Conservation (phyloP, 441 rosid genomes). For the Cnidoscolus chayamansa region DNA sequence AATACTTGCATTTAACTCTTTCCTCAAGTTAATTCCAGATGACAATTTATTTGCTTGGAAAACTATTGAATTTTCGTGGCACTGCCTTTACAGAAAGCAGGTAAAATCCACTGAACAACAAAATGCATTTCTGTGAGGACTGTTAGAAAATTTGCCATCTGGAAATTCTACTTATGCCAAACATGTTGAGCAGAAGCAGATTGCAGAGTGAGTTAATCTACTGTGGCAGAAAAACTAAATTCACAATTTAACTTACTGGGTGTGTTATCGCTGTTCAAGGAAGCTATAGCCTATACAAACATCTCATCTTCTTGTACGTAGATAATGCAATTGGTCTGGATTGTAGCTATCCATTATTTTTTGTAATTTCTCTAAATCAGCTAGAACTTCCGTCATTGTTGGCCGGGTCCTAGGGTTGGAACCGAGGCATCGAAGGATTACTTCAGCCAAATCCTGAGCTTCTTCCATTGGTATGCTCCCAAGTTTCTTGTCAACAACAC, state of each 20-base stretch:
- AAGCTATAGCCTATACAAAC: background rate
- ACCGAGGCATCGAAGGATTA: slow-evolving; percentile 27
- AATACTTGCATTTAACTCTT: background rate
- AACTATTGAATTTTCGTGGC: background rate
- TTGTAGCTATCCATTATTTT: slow-evolving; percentile 11
- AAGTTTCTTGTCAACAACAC: slow-evolving; percentile 32
- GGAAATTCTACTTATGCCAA: background rate
- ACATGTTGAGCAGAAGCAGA: background rate
- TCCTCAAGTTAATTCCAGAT: background rate
- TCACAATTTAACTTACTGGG: background rate
- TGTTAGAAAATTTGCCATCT: background rate
- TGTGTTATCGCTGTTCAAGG: background rate
- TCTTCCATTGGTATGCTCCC: slow-evolving; percentile 25
- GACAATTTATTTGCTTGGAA: background rate
- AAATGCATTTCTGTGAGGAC: background rate
- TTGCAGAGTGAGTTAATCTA: background rate
- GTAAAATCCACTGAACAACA: background rate
- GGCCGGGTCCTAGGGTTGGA: slow-evolving; percentile 26
- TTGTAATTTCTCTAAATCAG: slow-evolving; percentile 24
- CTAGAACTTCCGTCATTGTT: slow-evolving; percentile 24
- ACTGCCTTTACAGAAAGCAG: background rate
- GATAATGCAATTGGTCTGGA: slow-evolving; percentile 1
- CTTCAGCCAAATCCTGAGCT: slow-evolving; percentile 28
- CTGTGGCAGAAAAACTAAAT: background rate
- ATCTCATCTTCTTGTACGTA: slow-evolving; percentile 5